A percentile compares a stretch with the other conserved stretches of the same genome.
phyloP scores from a whole-genome alignment of 2,329 filamentous ascomycete species.

The Sporothrix mexicana region DNA sequence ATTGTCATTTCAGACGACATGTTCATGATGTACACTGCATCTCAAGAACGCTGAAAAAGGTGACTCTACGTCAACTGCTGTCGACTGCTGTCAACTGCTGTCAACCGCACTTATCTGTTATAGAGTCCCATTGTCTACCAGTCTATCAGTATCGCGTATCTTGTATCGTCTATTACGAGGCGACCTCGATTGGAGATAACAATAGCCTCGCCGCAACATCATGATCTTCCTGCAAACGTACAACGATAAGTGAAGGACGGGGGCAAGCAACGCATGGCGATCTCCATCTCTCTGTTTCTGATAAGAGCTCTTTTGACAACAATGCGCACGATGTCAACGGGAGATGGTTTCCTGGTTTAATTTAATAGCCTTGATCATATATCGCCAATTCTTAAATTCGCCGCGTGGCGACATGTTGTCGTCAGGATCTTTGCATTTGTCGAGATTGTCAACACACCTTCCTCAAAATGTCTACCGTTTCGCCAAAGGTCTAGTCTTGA shows the following conservation, averaged over 20 bases:
- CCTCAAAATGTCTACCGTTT: neutral
- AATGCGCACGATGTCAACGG: neutral
- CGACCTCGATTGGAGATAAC: neutral
- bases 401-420: neutral
- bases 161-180: no score
- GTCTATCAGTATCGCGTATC: neutral
- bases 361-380: neutral
- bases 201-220: neutral
- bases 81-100: neutral
- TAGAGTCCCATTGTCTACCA: neutral
- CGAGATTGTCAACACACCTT: neutral
- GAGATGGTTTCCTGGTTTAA: neutral
- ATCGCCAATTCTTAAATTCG: neutral
- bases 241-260: constrained; percentile 2
- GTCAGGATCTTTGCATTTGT: neutral
- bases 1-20: no score
- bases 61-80: neutral
- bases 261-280: neutral
- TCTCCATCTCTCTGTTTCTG: neutral
- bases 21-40: neutral
- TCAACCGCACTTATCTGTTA: neutral
- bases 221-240: neutral
- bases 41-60: neutral
- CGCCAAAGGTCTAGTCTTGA: neutral
- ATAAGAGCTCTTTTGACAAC: neutral